Evolutionary conservation across 1,284 basidiomycete species (phyloP), one percentile per base, ranked within the genome.

Genomic region (Sanguinoderma infundibulare): DNA sequence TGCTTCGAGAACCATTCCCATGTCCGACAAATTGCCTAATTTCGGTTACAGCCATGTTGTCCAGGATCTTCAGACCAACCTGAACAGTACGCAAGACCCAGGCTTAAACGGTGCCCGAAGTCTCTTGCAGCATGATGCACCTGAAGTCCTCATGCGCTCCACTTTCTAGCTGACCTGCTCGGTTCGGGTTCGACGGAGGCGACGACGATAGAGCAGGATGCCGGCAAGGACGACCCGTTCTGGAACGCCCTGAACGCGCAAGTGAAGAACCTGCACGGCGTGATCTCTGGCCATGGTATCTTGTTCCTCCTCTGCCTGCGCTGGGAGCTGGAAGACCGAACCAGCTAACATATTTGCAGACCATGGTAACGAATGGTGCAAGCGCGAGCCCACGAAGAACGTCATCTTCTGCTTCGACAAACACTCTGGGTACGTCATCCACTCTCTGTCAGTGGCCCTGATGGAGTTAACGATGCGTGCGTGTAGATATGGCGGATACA

Each of bases 311-410:
- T 61, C 26, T 4, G 30, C 50, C n/a, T 35, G 40, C 42, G n/a
- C 30, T 34, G 14, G 24, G 42, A n/a, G 14, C 42, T 15, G 14
- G 6, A 5, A 10, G 20, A 26, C 24, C 1, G 5, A 14, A 26
- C 28, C 39, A 34, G 46, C 42, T 49, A 38, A 49, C 24, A 50
- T 52, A 7, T 38, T 49, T 36, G 24, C 65, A 89, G 87, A 88
- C 69, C 89, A 90, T 64, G 88, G 88, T 1, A 81, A 90, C 59
- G 88, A 90, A 72, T 91, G 89, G 88, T 90, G 89, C 64, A 80
- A 82, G 20, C 82, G 86, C 32, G 88, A 90, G 66, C 81, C 81
- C 1, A 79, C 77, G 1, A 84, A 86, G 66, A 73, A 83, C 39
- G 81, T 87, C 12, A 83, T 89, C 0, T 90, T 90, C 73, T 91